phyloP scores from a whole-genome alignment of 352 stramenopile species.

The Phytophthora constricta region DNA sequence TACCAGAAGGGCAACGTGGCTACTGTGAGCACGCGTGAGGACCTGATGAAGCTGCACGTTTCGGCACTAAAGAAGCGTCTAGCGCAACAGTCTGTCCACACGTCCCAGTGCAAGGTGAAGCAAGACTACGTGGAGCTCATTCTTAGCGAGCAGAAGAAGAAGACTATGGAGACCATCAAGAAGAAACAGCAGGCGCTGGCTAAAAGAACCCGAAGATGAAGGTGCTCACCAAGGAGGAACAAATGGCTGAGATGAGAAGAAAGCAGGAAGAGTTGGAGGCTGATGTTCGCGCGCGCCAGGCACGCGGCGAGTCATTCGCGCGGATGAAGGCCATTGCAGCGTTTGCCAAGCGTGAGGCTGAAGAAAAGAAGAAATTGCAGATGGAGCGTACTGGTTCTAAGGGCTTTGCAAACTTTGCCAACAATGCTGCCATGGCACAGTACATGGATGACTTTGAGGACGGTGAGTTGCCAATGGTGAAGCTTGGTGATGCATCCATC shows the following conservation, averaged over 20 bases:
- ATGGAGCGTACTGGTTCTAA: constrained; percentile 78
- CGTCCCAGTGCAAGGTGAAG: constrained; percentile 78
- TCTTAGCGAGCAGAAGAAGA: constrained; percentile 67
- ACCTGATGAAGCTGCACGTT: constrained; percentile 86
- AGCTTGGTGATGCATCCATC: constrained; percentile 99
- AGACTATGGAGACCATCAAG: constrained; percentile 58
- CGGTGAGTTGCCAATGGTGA: constrained; percentile 96
- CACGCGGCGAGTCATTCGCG: constrained; percentile 87
- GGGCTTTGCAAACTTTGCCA: constrained; percentile 88
- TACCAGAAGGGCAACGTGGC: constrained; percentile 72
- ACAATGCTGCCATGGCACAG: constrained; percentile 86
- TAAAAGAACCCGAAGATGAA: constrained; percentile 69
- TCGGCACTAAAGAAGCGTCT: constrained; percentile 88
- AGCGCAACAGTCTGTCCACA: constrained; percentile 69
- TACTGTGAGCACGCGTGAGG: constrained; percentile 60
- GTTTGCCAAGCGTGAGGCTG: constrained; percentile 85
- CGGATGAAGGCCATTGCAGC: constrained; percentile 87
- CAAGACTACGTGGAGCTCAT: constrained; percentile 84
- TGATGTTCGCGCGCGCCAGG: constrained; percentile 77
- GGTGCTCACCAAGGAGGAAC: constrained; percentile 80
- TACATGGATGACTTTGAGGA: constrained; percentile 94
- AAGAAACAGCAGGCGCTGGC: constrained; percentile 59
- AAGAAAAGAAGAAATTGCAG: constrained; percentile 68
- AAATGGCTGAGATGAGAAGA: constrained; percentile 82
- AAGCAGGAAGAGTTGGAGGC: constrained; percentile 86